These are phyloP conservation scores for Colletotrichum lentis DNA, from an alignment of 2,329 filamentous ascomycete genomes.

Conservation along the genomic window DNA sequence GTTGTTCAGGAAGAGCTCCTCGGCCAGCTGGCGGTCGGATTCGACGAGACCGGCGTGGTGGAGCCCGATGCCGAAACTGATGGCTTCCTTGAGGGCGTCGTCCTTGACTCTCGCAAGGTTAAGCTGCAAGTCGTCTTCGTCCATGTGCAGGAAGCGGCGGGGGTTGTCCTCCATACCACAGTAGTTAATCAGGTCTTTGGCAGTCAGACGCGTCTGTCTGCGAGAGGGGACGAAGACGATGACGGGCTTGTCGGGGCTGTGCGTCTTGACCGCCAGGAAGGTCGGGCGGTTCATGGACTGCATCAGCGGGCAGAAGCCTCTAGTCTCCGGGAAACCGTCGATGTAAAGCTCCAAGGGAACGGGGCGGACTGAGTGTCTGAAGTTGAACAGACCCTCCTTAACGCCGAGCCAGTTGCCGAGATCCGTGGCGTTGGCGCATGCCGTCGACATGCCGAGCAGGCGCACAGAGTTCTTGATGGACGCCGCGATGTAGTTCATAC, in stretches of 20 bases:
- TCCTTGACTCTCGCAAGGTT: slow-evolving; percentile 94
- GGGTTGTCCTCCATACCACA: slow-evolving; percentile 99
- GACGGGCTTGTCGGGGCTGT: slow-evolving; percentile 95
- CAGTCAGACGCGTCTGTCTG: slow-evolving; percentile 91
- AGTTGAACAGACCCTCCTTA: slow-evolving; percentile 95
- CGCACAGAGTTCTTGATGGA: slow-evolving; percentile 90
- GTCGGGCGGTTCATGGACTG: slow-evolving; percentile 99
- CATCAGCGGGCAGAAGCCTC: slow-evolving; percentile 97
- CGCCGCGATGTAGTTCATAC: slow-evolving; percentile 98
- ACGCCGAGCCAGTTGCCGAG: slow-evolving; percentile 97
- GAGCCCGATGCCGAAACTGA: slow-evolving; percentile 95
- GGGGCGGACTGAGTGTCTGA: slow-evolving; percentile 93
- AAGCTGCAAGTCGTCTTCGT: slow-evolving; percentile 88
- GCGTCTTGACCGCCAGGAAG: slow-evolving; percentile 94
- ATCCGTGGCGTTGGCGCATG: slow-evolving; percentile 94
- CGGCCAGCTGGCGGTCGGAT: slow-evolving; percentile 87
- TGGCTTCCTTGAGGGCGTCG: slow-evolving; percentile 88
- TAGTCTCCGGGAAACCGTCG: slow-evolving; percentile 93
- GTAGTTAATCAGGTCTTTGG: slow-evolving; percentile 94
- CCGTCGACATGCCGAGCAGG: slow-evolving; percentile 97
- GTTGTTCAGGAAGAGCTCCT: slow-evolving; percentile 96
- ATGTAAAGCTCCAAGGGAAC: slow-evolving; percentile 97
- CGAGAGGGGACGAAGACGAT: slow-evolving; percentile 98
- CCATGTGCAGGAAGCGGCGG: slow-evolving; percentile 89
- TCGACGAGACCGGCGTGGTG: slow-evolving; percentile 98